Percentiles rank a stretch among this genome's conserved stretches.
Conservation (phyloP, 805 yeast species). For the Metschnikowia arizonensis region DNA sequence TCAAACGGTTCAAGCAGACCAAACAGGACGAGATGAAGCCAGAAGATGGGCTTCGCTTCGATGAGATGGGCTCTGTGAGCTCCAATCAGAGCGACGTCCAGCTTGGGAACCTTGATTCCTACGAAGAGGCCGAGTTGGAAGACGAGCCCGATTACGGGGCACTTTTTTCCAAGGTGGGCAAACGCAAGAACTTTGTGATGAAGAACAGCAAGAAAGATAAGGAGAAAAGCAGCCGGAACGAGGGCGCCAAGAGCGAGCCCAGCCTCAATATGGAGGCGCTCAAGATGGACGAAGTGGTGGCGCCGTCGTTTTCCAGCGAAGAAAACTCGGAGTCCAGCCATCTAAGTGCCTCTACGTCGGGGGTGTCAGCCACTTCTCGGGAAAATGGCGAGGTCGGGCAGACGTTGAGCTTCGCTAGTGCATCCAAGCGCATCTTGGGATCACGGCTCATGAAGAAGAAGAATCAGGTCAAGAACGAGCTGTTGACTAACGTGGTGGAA, state of each 20-base stretch:
- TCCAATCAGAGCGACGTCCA: neutral
- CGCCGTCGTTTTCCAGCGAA: slow-evolving; percentile 12
- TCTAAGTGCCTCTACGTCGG: slow-evolving; percentile 10
- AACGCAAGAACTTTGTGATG: slow-evolving; percentile 32
- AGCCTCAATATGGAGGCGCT: neutral
- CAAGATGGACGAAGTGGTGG: neutral
- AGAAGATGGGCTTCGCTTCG: neutral
- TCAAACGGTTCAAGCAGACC: slow-evolving; percentile 35
- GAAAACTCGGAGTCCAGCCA: slow-evolving; percentile 16
- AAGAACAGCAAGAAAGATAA: slow-evolving; percentile 18
- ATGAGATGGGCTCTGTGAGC: neutral
- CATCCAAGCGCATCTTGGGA: slow-evolving; percentile 39
- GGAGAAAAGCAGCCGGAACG: neutral
- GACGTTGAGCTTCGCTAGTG: slow-evolving; percentile 26
- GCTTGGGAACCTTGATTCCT: too few species aligned
- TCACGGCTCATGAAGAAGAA: slow-evolving; percentile 36
- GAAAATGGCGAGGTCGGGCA: neutral
- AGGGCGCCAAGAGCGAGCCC: neutral
- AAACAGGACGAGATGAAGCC: slow-evolving; percentile 13
- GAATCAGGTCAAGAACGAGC: slow-evolving; percentile 3
- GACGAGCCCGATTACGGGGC: slow-evolving; percentile 42
- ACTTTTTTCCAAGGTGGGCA: slow-evolving; percentile 41
- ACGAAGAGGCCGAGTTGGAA: slow-evolving; percentile 1
- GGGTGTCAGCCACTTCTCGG: neutral
- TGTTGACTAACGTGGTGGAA: slow-evolving; percentile 29